Evolutionary conservation across 352 stramenopile species (phyloP).

Genomic region (Achlya hypogyna): DNA sequence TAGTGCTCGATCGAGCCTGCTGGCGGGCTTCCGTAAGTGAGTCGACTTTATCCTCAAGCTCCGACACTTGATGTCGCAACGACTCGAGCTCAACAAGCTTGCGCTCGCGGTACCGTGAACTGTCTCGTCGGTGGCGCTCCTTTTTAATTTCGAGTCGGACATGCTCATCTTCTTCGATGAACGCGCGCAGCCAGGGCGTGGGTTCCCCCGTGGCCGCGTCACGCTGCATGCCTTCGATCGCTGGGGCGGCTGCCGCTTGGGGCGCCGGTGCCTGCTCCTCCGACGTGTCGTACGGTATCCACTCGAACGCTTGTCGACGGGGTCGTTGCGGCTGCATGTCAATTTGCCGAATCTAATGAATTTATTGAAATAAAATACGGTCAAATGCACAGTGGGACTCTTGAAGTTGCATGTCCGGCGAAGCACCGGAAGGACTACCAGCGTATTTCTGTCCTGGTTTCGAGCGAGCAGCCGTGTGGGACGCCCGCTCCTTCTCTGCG

Average conservation of each 20-base stretch:
- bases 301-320: neutral
- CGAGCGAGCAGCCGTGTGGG: too few species aligned
- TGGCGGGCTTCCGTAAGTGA: neutral
- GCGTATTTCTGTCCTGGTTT: too few species aligned
- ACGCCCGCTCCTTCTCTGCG: too few species aligned
- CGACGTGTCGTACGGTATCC: conserved; percentile 1
- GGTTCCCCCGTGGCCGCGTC: neutral
- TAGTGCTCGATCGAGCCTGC: neutral
- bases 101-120: neutral
- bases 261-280: neutral
- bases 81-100: neutral
- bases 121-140: neutral
- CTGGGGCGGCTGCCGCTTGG: neutral
- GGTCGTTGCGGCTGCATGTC: neutral
- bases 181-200: neutral
- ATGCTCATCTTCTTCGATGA: conserved; percentile 1
- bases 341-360: neutral
- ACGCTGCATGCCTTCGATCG: neutral
- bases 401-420: too few species aligned
- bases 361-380: neutral
- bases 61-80: neutral
- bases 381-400: too few species aligned
- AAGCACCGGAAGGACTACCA: too few species aligned
- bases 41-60: neutral
- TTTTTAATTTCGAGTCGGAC: conserved; percentile 4